Conservation (phyloP, 2,329 filamentous ascomycete species). For the Huntiella abstrusa region DNA sequence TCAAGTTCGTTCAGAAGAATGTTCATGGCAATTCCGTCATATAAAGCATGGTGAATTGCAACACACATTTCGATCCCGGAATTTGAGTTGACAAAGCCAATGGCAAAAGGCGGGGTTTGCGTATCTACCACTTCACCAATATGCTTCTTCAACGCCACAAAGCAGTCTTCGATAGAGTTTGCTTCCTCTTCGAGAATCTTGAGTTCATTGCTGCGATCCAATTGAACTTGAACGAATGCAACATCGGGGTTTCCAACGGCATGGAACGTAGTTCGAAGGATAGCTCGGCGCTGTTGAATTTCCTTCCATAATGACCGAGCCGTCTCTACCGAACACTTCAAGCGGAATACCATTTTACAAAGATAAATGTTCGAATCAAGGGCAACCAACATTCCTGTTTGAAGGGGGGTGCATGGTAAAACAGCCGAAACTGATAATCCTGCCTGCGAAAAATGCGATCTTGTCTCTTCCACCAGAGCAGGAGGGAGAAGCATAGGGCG, state of each 20-base stretch:
- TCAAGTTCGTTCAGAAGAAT: conserved; percentile 55
- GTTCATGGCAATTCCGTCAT: conserved; percentile 64
- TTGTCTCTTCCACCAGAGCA: conserved; percentile 17
- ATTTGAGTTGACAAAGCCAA: conserved; percentile 22
- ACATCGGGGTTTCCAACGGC: conserved; percentile 39
- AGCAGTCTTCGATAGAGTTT: conserved; percentile 19
- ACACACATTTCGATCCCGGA: conserved; percentile 25
- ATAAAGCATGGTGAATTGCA: conserved; percentile 60
- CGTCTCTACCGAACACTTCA: conserved; percentile 29
- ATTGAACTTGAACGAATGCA: conserved; percentile 55
- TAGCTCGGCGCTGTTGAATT: conserved; percentile 49
- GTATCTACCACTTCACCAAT: conserved; percentile 26
- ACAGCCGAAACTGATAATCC: conserved; percentile 24
- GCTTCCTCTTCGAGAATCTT: conserved; percentile 18
- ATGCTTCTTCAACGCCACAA: conserved; percentile 22
- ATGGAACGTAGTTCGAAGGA: conserved; percentile 60
- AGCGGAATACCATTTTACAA: conserved; percentile 49
- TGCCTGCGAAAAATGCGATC: conserved; percentile 17
- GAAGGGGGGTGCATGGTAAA: conserved; percentile 54
- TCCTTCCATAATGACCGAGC: conserved; percentile 42
- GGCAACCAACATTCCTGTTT: conserved; percentile 41
- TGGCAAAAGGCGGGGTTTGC: conserved; percentile 25
- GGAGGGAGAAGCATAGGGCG: conserved; percentile 14
- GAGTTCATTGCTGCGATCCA: conserved; percentile 29
- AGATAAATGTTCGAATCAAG: conserved; percentile 39